Evolutionary conservation across 306 rosid species (phyloP), one percentile per base, ranked within the genome.

Genomic region (Trichosanthes cucumerina): DNA sequence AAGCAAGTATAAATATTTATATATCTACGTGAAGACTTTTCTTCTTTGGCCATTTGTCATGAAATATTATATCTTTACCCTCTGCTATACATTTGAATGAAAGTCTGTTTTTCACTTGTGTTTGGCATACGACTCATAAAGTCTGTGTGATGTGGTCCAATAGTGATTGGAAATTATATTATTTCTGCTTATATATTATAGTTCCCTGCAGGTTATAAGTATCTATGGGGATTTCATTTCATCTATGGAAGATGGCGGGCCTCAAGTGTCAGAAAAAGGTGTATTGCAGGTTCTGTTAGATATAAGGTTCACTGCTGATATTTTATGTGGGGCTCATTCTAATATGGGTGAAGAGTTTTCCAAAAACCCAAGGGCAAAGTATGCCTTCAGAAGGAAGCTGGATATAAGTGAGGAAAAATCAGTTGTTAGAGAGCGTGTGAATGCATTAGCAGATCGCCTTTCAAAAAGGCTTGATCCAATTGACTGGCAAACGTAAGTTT

Each of bases 401-500:
- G 96, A 88, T 43, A 87, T 78, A 68, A 89, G 85, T 78, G 84
- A 69, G 77, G 75, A 72, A 76, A 88, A 86, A 74, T 90, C 97
- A 33, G 90, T 84, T 58, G 83, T 84, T 83, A 87, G 86, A 81
- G 97, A 90, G 79, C 96, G 86, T 19, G 80, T 86, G 47, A 79
- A 90, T 81, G 83, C 88, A 57, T 86, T 95, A 89, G 82, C 91
- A 62, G 82, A 78, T 76, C 86, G 81, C 46, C 96, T 95, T 83
- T 91, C 99, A 23, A 95, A 88, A 78, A 90, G 88, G 80, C 83
- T 95, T 85, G 99, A 95, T 85, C 99, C 99, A 60, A 92, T 95
- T 76, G 99, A 95, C 84, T 95, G 99, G 99, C 97, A 92, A 62
- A 95, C 99, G 99, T 95, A 83, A 91, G 97, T 85, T 85, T 49